Percentiles rank a stretch among this genome's conserved stretches.
Evolutionary conservation across 768 basidiomycete genomes (phyloP).

Genomic region (Tylopilus rubrobrunneus): DNA sequence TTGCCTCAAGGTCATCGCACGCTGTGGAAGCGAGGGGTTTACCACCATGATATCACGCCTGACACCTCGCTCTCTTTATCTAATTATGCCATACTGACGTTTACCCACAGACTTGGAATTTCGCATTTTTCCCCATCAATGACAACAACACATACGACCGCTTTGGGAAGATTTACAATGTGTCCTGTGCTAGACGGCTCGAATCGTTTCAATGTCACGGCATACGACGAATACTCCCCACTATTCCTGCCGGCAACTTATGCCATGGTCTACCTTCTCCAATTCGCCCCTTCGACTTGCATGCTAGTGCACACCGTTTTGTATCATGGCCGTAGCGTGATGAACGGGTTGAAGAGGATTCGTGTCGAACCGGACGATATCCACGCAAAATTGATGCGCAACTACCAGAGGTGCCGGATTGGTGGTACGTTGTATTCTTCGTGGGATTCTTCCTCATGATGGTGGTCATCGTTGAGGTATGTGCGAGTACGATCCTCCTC

Average conservation of each 20-base stretch:
- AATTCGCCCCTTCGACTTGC: constrained; percentile 79
- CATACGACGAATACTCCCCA: constrained; percentile 83
- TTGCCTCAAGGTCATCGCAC: no score
- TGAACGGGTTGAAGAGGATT: constrained; percentile 68
- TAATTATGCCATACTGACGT: constrained; percentile 8
- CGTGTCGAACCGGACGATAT: constrained; percentile 87
- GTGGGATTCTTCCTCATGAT: constrained; percentile 66
- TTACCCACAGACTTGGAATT: constrained; percentile 61
- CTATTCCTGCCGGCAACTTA: constrained; percentile 89
- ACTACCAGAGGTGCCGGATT: constrained; percentile 89
- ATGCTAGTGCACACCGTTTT: constrained; percentile 84
- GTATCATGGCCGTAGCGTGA: constrained; percentile 79
- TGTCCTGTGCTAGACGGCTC: constrained; percentile 63
- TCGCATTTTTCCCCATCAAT: constrained; percentile 87
- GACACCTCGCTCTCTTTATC: not conserved
- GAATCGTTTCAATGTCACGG: constrained; percentile 66
- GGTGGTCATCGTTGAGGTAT: constrained; percentile 68
- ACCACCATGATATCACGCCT: no score
- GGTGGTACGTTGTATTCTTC: constrained; percentile 77
- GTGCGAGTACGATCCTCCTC: constrained; percentile 19
- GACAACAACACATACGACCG: constrained; percentile 78
- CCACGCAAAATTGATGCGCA: constrained; percentile 90
- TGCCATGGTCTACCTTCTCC: constrained; percentile 83
- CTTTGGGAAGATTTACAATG: constrained; percentile 72
- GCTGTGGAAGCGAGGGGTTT: no score